A percentile compares a stretch with the other conserved stretches of the same genome.
phyloP scores from a whole-genome alignment of 805 yeast genomes.

The Candida anglica region DNA sequence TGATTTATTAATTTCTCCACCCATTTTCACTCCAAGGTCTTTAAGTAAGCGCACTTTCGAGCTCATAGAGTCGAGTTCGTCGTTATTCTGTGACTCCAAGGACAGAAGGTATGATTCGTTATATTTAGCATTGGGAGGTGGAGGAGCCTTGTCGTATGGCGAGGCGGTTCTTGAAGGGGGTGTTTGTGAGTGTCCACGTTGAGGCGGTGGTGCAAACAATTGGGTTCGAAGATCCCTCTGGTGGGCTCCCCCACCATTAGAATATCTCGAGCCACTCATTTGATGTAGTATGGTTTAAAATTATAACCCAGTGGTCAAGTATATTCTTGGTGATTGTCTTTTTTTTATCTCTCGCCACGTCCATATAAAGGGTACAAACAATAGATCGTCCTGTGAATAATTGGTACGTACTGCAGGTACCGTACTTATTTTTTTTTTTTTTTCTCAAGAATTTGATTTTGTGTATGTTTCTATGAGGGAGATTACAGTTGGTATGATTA shows the following conservation, averaged over 20 bases:
- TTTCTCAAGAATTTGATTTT: no score
- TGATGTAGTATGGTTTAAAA: neutral
- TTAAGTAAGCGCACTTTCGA: slow-evolving; percentile 39
- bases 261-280: slow-evolving; percentile 27
- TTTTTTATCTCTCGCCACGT: no score
- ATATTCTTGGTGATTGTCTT: no score
- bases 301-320: no score
- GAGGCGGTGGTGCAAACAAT: slow-evolving; percentile 27
- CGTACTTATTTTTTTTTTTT: no score
- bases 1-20: slow-evolving; percentile 39
- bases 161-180: slow-evolving; percentile 30
- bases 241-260: slow-evolving; percentile 29
- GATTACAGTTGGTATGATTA: no score
- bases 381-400: no score
- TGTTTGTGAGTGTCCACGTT: slow-evolving; percentile 11
- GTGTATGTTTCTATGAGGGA: no score
- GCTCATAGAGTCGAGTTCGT: slow-evolving; percentile 38
- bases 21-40: slow-evolving; percentile 39
- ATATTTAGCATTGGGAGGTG: slow-evolving; percentile 29
- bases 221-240: slow-evolving; percentile 42
- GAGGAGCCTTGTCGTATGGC: slow-evolving; percentile 31
- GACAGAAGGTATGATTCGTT: slow-evolving; percentile 40
- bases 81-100: slow-evolving; percentile 40
- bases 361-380: no score
- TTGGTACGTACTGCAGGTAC: no score